Evolutionary conservation across 306 rosid species (phyloP).

Genomic region (Crataegus laevigata): DNA sequence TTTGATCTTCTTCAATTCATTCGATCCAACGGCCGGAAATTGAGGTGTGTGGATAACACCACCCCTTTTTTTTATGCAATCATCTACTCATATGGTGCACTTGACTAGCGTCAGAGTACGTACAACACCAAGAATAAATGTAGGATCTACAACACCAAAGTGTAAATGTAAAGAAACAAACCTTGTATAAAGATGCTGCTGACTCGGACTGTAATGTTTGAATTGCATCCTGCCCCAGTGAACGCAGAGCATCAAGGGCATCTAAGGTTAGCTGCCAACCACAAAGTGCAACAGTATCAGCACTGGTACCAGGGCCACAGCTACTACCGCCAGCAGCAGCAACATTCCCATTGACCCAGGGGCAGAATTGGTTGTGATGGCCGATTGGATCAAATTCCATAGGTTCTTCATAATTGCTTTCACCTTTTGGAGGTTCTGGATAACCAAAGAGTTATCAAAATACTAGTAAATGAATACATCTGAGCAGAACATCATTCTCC

Average conservation of each 20-base stretch:
- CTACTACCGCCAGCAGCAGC: conserved; percentile 84
- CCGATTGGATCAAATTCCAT: conserved; percentile 83
- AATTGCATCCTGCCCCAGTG: conserved; percentile 62
- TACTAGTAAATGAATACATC: neutral
- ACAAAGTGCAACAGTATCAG: conserved; percentile 63
- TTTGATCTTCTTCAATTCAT: too few species aligned
- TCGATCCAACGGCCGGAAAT: too few species aligned
- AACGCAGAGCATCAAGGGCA: conserved; percentile 73
- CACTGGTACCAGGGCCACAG: conserved; percentile 40
- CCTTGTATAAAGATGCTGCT: conserved; percentile 97
- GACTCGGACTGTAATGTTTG: conserved; percentile 81
- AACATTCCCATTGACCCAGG: conserved; percentile 99
- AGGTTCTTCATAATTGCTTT: conserved; percentile 82
- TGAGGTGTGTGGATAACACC: too few species aligned
- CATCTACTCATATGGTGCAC: neutral
- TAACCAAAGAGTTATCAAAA: neutral
- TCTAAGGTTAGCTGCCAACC: conserved; percentile 97
- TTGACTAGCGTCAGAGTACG: neutral
- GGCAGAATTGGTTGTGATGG: conserved; percentile 88
- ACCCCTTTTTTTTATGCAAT: neutral
- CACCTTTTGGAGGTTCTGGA: conserved; percentile 85
- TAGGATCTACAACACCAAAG: neutral
- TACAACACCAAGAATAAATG: neutral
- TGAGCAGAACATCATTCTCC: neutral
- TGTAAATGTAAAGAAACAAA: conserved; percentile 21